Evolutionary conservation across 1,284 basidiomycete species (phyloP).

Genomic region (Rhodotorula sp.): DNA sequence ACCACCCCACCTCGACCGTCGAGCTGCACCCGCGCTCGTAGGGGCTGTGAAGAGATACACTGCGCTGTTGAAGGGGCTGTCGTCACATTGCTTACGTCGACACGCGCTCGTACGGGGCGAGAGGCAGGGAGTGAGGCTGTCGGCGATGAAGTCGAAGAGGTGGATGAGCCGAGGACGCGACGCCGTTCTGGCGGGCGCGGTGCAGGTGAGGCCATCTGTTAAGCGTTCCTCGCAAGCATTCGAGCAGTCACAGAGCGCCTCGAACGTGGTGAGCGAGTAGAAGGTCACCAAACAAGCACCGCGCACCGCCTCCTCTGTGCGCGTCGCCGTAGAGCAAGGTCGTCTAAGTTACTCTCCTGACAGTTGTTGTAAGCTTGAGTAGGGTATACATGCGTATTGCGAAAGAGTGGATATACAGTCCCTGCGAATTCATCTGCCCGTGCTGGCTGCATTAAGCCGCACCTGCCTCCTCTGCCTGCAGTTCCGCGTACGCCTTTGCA

Average conservation of each 20-base stretch:
- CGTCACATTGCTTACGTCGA: constrained; percentile 8
- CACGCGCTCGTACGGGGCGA: constrained; percentile 23
- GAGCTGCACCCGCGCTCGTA: constrained; percentile 9
- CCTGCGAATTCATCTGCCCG: neutral
- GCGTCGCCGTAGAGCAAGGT: no score
- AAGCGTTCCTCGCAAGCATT: neutral
- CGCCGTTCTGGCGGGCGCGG: constrained; percentile 16
- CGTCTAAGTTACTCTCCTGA: no score
- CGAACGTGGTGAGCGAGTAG: no score
- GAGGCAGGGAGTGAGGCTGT: neutral
- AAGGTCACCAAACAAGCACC: no score
- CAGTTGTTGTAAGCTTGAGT: no score
- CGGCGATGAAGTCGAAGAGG: neutral
- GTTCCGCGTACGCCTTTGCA: constrained; percentile 2
- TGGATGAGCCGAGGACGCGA: constrained; percentile 19
- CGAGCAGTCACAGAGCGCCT: no score
- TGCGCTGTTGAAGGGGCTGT: neutral
- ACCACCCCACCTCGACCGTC: neutral
- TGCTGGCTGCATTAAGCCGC: neutral
- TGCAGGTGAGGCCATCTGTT: constrained; percentile 6
- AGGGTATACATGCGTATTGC: no score
- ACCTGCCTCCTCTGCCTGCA: constrained; percentile 7
- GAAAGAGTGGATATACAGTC: neutral
- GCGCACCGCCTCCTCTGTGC: no score
- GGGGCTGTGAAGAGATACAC: constrained; percentile 17